These are phyloP conservation scores for Aspergillus texensis DNA, from an alignment of 2,329 filamentous ascomycete species.

Conservation along the genomic window DNA sequence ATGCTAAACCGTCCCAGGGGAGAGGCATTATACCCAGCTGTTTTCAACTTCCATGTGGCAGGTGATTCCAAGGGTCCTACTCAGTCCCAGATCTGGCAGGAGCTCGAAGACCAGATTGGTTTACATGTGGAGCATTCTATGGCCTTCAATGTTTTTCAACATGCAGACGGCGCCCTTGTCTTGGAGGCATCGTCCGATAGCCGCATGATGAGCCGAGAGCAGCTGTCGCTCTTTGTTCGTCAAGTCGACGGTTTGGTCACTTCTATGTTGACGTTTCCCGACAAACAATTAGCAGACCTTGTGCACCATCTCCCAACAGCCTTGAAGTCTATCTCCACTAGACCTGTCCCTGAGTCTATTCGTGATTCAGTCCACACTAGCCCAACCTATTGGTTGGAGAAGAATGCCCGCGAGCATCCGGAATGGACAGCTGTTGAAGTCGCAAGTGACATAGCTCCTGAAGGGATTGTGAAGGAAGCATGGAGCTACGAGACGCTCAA, in stretches of 20 bases:
- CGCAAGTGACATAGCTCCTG: conserved; percentile 23
- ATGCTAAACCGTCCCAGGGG: conserved; percentile 29
- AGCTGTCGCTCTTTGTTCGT: conserved; percentile 31
- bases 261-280: conserved; percentile 30
- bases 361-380: conserved; percentile 21
- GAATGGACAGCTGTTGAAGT: conserved; percentile 35
- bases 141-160: conserved; percentile 42
- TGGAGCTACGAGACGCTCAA: conserved; percentile 32
- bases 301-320: conserved; percentile 25
- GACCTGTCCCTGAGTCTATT: conserved; percentile 20
- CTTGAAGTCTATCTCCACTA: conserved; percentile 28
- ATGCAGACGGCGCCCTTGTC: conserved; percentile 20
- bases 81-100: conserved; percentile 27
- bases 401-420: conserved; percentile 27
- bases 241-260: conserved; percentile 35
- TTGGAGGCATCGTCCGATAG: conserved; percentile 31
- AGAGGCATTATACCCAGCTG: conserved; percentile 34
- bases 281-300: conserved; percentile 27
- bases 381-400: conserved; percentile 34
- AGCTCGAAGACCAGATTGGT: conserved; percentile 34
- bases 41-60: conserved; percentile 36
- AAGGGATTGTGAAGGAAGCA: conserved; percentile 23
- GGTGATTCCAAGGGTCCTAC: conserved; percentile 1
- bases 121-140: conserved; percentile 46
- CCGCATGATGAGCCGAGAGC: conserved; percentile 29